A percentile compares a stretch with the other conserved stretches of the same genome.
phyloP scores from a whole-genome alignment of 2,329 filamentous ascomycete genomes.

The Pyrenophora seminiperda region DNA sequence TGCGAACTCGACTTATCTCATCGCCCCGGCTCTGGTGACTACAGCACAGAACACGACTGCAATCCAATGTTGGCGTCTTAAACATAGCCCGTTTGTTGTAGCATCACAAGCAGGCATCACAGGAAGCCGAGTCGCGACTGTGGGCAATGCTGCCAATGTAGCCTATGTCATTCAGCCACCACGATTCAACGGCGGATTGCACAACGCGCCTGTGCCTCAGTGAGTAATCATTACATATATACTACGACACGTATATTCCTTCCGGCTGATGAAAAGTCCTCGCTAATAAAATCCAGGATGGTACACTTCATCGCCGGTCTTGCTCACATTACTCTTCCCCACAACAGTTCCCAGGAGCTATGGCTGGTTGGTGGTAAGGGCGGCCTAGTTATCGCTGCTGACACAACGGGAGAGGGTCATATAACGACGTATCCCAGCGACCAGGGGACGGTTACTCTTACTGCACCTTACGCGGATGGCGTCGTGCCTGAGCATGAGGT shows the following conservation, averaged over 20 bases:
- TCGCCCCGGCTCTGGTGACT: constrained; percentile 42
- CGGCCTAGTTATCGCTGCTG: constrained; percentile 40
- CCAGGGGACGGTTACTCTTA: constrained; percentile 34
- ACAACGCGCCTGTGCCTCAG: constrained; percentile 44
- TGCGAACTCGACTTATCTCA: constrained; percentile 29
- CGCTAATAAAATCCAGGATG: constrained; percentile 8
- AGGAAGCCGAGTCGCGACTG: constrained; percentile 26
- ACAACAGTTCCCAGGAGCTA: constrained; percentile 26
- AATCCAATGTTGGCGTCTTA: constrained; percentile 46
- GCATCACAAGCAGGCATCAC: constrained; percentile 35
- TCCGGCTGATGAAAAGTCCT: too few relatives aligned
- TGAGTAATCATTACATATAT: not conserved
- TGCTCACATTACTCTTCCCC: constrained; percentile 40
- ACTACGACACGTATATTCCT: not conserved
- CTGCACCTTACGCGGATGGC: constrained; percentile 35
- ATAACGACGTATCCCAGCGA: constrained; percentile 41
- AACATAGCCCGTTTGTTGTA: constrained; percentile 25
- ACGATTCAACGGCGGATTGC: constrained; percentile 41
- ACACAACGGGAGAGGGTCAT: constrained; percentile 41
- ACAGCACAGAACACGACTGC: constrained; percentile 37
- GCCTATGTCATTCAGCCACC: constrained; percentile 42
- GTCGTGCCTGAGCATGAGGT: constrained; percentile 29
- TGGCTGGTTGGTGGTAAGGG: constrained; percentile 43
- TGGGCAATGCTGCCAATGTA: constrained; percentile 32
- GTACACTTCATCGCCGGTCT: constrained; percentile 43